Conservation (phyloP, 768 basidiomycete genomes). For the Grammothele lineata region DNA sequence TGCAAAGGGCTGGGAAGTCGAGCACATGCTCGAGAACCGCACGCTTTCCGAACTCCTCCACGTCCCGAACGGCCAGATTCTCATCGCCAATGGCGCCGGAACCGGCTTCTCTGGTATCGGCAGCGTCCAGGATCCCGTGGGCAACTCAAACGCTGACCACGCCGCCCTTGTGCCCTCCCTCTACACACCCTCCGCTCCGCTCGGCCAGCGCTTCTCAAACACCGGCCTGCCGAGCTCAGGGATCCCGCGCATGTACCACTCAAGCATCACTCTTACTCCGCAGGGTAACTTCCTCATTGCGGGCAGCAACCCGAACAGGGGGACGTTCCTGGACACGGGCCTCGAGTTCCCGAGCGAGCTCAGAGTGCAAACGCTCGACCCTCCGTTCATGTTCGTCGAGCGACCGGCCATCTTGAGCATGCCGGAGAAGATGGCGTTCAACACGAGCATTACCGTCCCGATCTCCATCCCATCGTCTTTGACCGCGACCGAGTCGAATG, state of each 20-base stretch:
- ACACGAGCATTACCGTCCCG: slow-evolving; percentile 41
- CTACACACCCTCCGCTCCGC: slow-evolving; percentile 55
- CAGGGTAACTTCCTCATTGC: slow-evolving; percentile 71
- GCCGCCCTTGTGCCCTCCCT: slow-evolving; percentile 65
- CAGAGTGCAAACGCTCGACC: slow-evolving; percentile 80
- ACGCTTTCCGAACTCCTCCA: slow-evolving; percentile 80
- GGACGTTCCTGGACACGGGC: slow-evolving; percentile 35
- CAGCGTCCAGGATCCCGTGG: slow-evolving; percentile 64
- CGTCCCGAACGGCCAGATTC: slow-evolving; percentile 68
- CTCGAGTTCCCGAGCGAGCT: slow-evolving; percentile 82
- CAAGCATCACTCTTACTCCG: slow-evolving; percentile 74
- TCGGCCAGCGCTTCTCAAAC: slow-evolving; percentile 54
- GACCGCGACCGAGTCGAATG: slow-evolving; percentile 22
- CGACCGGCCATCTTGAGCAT: slow-evolving; percentile 47
- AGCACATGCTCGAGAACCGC: slow-evolving; percentile 69
- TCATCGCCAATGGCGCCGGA: slow-evolving; percentile 74
- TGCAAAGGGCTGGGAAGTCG: slow-evolving; percentile 65
- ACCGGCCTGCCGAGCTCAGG: slow-evolving; percentile 56
- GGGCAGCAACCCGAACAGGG: slow-evolving; percentile 81
- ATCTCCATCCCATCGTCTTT: slow-evolving; percentile 36
- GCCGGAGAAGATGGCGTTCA: slow-evolving; percentile 40
- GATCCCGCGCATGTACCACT: slow-evolving; percentile 81
- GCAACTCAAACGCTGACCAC: slow-evolving; percentile 73
- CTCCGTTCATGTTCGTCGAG: slow-evolving; percentile 70
- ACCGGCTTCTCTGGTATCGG: slow-evolving; percentile 75